Base-by-base conservation (phyloP, 1,284 basidiomycete species). In the Gymnopus androsaceus region DNA sequence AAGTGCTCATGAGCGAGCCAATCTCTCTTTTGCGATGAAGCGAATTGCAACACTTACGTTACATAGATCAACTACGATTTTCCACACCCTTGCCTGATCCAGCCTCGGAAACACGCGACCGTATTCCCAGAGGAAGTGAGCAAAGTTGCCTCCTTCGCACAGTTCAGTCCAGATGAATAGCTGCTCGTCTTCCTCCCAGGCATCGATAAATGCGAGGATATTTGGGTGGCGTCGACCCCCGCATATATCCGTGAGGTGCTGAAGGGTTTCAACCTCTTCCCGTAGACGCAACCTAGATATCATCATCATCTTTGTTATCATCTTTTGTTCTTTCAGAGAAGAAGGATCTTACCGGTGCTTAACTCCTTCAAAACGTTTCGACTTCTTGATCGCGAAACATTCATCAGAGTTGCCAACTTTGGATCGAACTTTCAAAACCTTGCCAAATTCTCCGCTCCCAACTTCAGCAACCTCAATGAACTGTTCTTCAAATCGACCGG, bases 1-100 rank as follows among this genome's bases (percentile, higher is more conserved):
- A 54, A 61, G 57, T 55, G 59, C 54, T 63, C 62, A 37, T 64
- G 57, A 46, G 56, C 59, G 63, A 58, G 50, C 58, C 55, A 59
- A 34, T 56, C 48, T 54, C 51, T 57, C n/a, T n/a, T n/a, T n/a
- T n/a, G n/a, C 60, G 63, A 67, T 64, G 61, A 63, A 63, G 60
- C 52, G 58, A 56, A 60, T 70, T 61, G n/a, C n/a, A 44, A 17
- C 33, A 82, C 89, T 79, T 76, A 94, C 92, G 72, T 88, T 87
- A 66, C 87, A 87, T 56, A 99, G 79, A 71, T 99, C 97, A 40
- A 88, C 88, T 55, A 96, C 79, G 63, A 98, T 90, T 80, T 99
- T 99, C 97, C 97, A 99, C 46, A 98, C 89, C 54, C 94, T 81
- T 28, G 89, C 88, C 74, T 99, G 96, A 67, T 98, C 95, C 56